These are phyloP conservation scores for Chlorophyllum brunneum DNA, from an alignment of 768 basidiomycete genomes.

Conservation along the genomic window DNA sequence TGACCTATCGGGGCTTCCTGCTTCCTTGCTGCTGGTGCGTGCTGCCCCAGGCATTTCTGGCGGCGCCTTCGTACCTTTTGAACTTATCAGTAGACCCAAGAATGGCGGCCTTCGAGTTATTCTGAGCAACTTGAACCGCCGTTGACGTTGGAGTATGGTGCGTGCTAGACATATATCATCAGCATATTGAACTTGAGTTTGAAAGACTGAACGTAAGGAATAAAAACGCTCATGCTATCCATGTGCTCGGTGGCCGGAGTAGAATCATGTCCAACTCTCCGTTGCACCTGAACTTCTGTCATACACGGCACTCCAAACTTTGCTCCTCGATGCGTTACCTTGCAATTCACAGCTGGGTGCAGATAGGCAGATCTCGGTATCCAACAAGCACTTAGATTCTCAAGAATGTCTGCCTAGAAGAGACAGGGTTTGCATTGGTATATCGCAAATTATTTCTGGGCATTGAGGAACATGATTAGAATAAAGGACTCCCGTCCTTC, in stretches of 20 bases:
- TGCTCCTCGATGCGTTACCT: no score
- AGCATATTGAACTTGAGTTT: no score
- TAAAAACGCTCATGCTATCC: conserved; percentile 61
- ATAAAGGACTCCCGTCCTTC: neutral
- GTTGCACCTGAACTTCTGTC: no score
- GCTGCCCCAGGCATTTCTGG: conserved; percentile 79
- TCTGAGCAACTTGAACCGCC: conserved; percentile 82
- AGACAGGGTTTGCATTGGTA: neutral
- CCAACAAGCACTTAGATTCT: conserved; percentile 73
- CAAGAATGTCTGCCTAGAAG: conserved; percentile 31
- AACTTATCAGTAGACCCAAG: conserved; percentile 66
- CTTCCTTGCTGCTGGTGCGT: conserved; percentile 82
- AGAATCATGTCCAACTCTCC: no score
- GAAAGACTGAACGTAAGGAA: no score
- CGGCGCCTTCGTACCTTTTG: conserved; percentile 79
- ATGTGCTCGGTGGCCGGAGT: conserved; percentile 84
- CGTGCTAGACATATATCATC: no score
- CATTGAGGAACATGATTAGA: no score
- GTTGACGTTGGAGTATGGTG: conserved; percentile 84
- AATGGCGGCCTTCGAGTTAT: conserved; percentile 39
- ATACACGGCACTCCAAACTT: no score
- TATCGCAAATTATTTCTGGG: no score
- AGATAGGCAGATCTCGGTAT: conserved; percentile 73
- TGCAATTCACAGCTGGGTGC: conserved; percentile 52
- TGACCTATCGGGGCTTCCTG: conserved; percentile 71